Conservation (phyloP, 1,139 yeast genomes). For the Waltiozyma sp. region DNA sequence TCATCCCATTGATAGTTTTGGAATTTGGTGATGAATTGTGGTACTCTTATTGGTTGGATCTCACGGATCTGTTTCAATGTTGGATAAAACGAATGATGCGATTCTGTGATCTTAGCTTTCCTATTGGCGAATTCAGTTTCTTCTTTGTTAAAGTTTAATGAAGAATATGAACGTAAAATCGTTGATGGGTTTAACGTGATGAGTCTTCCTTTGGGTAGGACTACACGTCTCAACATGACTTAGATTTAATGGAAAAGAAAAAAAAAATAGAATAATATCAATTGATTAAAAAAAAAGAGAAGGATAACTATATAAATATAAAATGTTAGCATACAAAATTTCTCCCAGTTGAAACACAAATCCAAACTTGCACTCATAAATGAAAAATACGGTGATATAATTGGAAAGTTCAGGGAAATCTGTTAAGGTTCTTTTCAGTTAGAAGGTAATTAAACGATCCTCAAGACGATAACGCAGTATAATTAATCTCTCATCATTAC, state of each 20-base stretch:
- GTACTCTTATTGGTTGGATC: slow-evolving; percentile 18
- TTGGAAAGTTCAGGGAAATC: slow-evolving; percentile 1
- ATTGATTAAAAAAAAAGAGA: neutral
- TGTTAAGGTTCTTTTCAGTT: slow-evolving; percentile 17
- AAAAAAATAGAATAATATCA: neutral
- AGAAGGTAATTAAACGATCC: slow-evolving; percentile 20
- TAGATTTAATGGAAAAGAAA: neutral
- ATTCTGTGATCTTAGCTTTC: slow-evolving; percentile 13
- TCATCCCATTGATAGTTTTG: slow-evolving; percentile 14
- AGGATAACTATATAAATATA: neutral
- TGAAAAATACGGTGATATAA: neutral
- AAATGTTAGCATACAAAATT: neutral
- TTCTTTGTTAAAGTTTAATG: slow-evolving; percentile 18
- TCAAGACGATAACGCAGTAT: slow-evolving; percentile 24
- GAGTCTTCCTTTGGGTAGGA: neutral
- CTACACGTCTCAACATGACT: neutral
- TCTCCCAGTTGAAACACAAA: neutral
- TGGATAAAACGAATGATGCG: slow-evolving; percentile 14
- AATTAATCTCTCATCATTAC: slow-evolving; percentile 10
- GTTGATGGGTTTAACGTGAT: neutral
- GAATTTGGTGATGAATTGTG: slow-evolving; percentile 22
- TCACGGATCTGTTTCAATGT: slow-evolving; percentile 6
- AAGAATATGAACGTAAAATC: slow-evolving; percentile 6
- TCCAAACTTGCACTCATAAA: no score
- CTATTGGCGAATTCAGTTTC: slow-evolving; percentile 33